These are phyloP conservation scores for Phytopythium helicoides DNA, from an alignment of 352 stramenopile species.

Conservation along the genomic window DNA sequence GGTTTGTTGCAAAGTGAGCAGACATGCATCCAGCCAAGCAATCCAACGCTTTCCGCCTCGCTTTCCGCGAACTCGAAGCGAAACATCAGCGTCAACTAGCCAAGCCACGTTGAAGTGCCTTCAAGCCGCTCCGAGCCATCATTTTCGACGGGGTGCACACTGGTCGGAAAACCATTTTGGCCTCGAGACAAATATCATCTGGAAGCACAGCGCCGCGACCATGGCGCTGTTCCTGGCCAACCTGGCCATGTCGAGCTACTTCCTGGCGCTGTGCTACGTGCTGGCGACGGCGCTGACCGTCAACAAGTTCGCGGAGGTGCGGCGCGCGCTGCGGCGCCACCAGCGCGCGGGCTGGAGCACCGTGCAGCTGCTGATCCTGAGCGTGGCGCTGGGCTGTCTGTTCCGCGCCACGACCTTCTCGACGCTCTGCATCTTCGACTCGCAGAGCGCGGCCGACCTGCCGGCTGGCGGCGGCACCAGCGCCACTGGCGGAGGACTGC, in stretches of 20 bases:
- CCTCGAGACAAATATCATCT: background rate
- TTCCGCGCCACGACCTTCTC: slow-evolving; percentile 86
- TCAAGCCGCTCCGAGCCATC: too few species aligned
- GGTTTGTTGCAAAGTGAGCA: too few species aligned
- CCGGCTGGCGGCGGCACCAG: slow-evolving; percentile 19
- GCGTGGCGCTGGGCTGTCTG: slow-evolving; percentile 79
- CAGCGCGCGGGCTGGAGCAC: slow-evolving; percentile 75
- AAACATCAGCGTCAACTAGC: too few species aligned
- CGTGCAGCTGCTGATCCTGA: slow-evolving; percentile 80
- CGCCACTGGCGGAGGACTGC: slow-evolving; percentile 17
- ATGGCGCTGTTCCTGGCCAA: slow-evolving; percentile 89
- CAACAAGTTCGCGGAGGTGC: slow-evolving; percentile 74
- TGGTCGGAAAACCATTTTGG: background rate
- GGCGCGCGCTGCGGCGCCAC: slow-evolving; percentile 63
- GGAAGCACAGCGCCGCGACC: background rate
- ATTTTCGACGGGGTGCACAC: too few species aligned
- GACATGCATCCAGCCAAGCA: too few species aligned
- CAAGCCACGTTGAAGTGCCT: too few species aligned
- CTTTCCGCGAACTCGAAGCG: too few species aligned
- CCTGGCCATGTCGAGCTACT: slow-evolving; percentile 86
- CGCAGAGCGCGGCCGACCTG: slow-evolving; percentile 52
- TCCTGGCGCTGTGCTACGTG: slow-evolving; percentile 86
- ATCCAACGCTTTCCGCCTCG: too few species aligned
- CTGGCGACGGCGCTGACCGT: slow-evolving; percentile 75
- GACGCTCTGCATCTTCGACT: slow-evolving; percentile 87